phyloP scores from a whole-genome alignment of 1,139 yeast species.

The Suhomyces chickasaworum region DNA sequence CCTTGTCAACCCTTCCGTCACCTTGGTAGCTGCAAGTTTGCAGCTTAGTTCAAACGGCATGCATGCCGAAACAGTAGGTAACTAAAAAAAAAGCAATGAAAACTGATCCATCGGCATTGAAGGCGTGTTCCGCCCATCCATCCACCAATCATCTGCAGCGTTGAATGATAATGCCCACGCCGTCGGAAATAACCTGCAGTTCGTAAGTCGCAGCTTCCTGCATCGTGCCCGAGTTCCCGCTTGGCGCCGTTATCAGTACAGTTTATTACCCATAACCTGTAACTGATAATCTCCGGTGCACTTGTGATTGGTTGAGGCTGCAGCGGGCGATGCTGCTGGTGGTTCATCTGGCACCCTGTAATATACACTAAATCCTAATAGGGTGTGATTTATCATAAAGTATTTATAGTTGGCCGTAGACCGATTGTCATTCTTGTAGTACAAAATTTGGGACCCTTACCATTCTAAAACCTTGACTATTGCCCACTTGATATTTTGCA shows the following conservation, averaged over 20 bases:
- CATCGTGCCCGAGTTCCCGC: not conserved
- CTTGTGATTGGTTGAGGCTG: conserved; percentile 2
- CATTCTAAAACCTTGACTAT: not conserved
- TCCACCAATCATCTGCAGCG: not conserved
- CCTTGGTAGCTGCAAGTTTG: not conserved
- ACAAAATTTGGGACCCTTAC: not conserved
- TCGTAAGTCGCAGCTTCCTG: not conserved
- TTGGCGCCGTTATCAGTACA: conserved; percentile 6
- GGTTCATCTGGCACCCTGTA: conserved; percentile 1
- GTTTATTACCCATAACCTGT: conserved; percentile 1
- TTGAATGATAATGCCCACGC: not conserved
- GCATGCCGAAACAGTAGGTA: not conserved
- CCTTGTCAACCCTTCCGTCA: not conserved
- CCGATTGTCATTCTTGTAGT: not conserved
- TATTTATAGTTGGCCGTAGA: conserved; percentile 1
- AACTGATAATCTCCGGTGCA: conserved; percentile 1
- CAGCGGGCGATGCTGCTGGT: not conserved
- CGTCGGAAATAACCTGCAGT: conserved; percentile 2
- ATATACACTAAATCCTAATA: not conserved
- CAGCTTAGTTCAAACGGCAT: not conserved
- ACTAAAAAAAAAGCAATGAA: not conserved
- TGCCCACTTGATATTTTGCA: not conserved
- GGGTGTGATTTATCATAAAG: conserved; percentile 6
- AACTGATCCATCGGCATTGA: not conserved
- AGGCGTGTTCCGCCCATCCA: not conserved